phyloP scores from a whole-genome alignment of 306 rosid species.

The Pachyrhizus erosus region DNA sequence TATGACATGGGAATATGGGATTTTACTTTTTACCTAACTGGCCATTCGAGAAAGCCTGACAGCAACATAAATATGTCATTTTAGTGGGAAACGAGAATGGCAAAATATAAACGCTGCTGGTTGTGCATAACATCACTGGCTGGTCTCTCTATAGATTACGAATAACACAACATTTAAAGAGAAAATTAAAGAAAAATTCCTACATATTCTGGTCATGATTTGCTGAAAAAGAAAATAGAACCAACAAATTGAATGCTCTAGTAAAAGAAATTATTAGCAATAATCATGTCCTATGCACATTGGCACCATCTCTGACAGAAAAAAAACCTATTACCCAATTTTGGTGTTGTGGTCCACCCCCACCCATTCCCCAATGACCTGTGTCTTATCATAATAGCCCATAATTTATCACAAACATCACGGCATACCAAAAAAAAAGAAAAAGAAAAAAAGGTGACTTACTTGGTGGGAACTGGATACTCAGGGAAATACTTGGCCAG shows the following conservation, averaged over 20 bases:
- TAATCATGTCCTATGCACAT: not conserved
- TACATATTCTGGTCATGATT: too few species aligned
- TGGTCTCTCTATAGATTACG: not conserved
- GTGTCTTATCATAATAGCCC: too few species aligned
- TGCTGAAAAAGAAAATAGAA: too few species aligned
- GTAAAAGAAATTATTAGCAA: not conserved
- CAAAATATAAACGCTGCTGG: not conserved
- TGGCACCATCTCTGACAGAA: not conserved
- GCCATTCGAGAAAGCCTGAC: not conserved
- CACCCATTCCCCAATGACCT: not conserved
- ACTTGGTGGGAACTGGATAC: constrained; percentile 86
- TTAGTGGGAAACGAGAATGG: not conserved
- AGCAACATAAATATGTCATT: not conserved
- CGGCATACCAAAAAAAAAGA: not conserved
- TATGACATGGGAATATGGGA: not conserved
- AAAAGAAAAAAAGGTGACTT: constrained; percentile 26
- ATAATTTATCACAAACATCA: not conserved
- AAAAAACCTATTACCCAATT: not conserved
- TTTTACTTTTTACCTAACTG: not conserved
- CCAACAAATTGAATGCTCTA: not conserved
- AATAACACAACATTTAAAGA: not conserved
- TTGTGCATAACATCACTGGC: not conserved
- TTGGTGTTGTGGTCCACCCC: not conserved
- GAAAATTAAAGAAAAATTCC: not conserved
- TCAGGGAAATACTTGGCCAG: constrained; percentile 74